phyloP scores from a whole-genome alignment of 805 yeast species.

The Wickerhamiella vanderwaltii region DNA sequence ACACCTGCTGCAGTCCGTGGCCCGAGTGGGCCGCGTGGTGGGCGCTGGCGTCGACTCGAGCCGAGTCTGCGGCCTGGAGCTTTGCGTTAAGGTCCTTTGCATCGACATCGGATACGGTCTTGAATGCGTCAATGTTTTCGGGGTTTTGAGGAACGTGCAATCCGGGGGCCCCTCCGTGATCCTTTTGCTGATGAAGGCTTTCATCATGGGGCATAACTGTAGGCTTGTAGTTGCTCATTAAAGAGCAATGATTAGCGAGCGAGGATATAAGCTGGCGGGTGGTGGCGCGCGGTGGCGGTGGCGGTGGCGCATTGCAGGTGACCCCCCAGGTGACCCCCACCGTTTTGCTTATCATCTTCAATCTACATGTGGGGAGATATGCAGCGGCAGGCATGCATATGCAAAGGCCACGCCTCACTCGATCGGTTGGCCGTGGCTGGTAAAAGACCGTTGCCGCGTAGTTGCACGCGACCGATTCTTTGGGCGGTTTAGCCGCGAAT shows the following conservation, averaged over 20 bases:
- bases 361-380: no score
- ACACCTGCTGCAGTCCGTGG: constrained; percentile 36
- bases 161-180: constrained; percentile 54
- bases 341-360: no score
- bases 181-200: constrained; percentile 11
- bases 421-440: no score
- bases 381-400: no score
- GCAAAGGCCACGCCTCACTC: no score
- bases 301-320: no score
- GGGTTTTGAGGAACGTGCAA: constrained; percentile 52
- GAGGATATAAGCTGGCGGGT: no score
- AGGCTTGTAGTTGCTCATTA: constrained; percentile 22
- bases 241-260: constrained; percentile 3
- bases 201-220: constrained; percentile 28
- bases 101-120: constrained; percentile 42
- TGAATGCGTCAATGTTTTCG: constrained; percentile 53
- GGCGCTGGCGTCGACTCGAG: constrained; percentile 38
- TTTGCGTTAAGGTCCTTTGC: constrained; percentile 43
- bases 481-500: no score
- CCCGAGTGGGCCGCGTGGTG: constrained; percentile 4
- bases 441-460: no score
- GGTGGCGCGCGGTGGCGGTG: no score
- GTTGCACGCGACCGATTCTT: no score
- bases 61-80: constrained; percentile 32
- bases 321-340: no score